These are phyloP conservation scores for Globisporangium camurandrum DNA, from an alignment of 352 stramenopile genomes.

Conservation along the genomic window DNA sequence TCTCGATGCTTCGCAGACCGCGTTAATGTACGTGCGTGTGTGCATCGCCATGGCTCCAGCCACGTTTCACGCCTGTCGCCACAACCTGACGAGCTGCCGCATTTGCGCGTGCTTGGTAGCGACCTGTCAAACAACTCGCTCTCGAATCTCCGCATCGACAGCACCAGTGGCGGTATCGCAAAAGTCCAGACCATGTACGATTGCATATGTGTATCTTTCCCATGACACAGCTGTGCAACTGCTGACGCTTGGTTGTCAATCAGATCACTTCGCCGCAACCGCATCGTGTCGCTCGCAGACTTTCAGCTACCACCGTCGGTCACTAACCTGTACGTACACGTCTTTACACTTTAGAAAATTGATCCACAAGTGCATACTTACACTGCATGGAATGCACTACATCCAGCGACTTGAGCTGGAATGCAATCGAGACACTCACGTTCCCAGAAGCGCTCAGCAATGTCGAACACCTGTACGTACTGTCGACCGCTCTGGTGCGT, in stretches of 20 bases:
- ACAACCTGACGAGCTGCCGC: no score
- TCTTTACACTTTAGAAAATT: no score
- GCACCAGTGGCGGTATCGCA: background rate
- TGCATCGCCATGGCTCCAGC: background rate
- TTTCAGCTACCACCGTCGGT: constrained; percentile 7
- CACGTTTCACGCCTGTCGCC: no score
- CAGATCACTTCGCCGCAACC: constrained; percentile 6
- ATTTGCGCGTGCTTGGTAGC: background rate
- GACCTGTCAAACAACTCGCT: constrained; percentile 11
- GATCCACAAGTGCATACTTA: background rate
- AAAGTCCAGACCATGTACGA: constrained; percentile 3
- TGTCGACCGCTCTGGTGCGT: background rate
- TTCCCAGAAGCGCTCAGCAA: constrained; percentile 6
- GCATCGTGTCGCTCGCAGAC: constrained; percentile 3
- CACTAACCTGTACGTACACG: constrained; percentile 3
- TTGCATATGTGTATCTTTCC: background rate
- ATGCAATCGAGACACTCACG: constrained; percentile 6
- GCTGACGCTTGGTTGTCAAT: background rate
- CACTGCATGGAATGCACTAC: background rate
- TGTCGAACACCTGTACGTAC: constrained; percentile 1
- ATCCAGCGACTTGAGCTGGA: constrained; percentile 8
- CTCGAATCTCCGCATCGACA: constrained; percentile 3
- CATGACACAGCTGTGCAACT: background rate
- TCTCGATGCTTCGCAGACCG: background rate
- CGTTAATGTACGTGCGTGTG: background rate